Evolutionary conservation across 106 monocot genomes (phyloP), one percentile per base, ranked within the genome.

Genomic region (Alisma plantagoaquatica): DNA sequence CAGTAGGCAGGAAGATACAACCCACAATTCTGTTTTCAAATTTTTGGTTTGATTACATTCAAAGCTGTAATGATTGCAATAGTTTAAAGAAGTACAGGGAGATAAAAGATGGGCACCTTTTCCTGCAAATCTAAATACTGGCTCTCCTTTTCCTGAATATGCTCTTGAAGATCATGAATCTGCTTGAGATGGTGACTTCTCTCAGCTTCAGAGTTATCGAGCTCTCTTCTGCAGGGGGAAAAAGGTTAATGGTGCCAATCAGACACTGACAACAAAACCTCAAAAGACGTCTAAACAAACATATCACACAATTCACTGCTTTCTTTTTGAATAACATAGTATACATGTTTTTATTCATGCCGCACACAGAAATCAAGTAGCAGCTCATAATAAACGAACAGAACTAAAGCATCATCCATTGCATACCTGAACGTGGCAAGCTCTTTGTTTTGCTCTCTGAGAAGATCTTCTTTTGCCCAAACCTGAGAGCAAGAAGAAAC

Each of bases 111-210:
- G 3, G 41, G 9, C 6, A 96, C 96, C 84, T 96, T 81, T 48
- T 96, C 96, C 53, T 96, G 71, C 57, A 96, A 42, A 56, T 76
- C 73, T 71, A 78, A 70, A 49, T 75, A 69, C 31, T 76, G 77
- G 27, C 42, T 77, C 46, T 90, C 89, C 52, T 85, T 85, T 41
- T 90, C 89, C 43, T 65, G 72, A 31, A 90, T 49, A 57, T 72
- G 82, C 56, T 90, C 77, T 61, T 82, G 89, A n/a, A 98, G 69
- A 31, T 90, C 98, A 75, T 72, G 81, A 44, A 98, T 82, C 66
- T 90, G 81, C 57, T 90, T 78, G 42, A 82, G 55, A 69, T 76
- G 72, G 23, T 86, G 76, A 14, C 66, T 69, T 72, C 79, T 90
- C 75, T 98, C 89, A 41, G 74, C 63, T 57, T 98, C 98, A 3